phyloP scores from a whole-genome alignment of 148 eudicot genomes.

The Vaccinium darrowii region DNA sequence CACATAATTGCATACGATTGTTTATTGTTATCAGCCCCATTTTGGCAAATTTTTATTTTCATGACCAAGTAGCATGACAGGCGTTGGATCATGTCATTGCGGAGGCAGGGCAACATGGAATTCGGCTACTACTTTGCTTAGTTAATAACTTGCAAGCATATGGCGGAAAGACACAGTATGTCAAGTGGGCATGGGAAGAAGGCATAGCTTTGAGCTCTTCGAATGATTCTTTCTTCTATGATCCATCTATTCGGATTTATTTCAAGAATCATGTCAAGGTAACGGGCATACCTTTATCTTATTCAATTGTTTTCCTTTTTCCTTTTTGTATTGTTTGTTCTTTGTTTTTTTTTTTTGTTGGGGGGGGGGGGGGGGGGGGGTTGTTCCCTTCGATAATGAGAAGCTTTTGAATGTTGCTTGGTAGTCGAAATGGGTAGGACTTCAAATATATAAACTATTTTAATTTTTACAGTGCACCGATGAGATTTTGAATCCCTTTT shows the following conservation, averaged over 20 bases:
- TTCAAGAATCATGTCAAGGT: conserved; percentile 94
- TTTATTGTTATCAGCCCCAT: background rate
- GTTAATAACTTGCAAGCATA: conserved; percentile 87
- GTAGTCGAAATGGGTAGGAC: background rate
- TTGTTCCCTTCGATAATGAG: background rate
- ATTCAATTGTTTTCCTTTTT: background rate
- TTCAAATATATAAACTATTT: background rate
- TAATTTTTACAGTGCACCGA: background rate
- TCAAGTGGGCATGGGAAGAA: conserved; percentile 97
- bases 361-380: no score
- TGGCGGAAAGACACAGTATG: conserved; percentile 97
- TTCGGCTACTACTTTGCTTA: conserved; percentile 68
- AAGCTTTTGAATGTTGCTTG: background rate
- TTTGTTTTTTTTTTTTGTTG: background rate
- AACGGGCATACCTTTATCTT: conserved; percentile 12
- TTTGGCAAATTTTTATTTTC: background rate
- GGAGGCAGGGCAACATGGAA: conserved; percentile 62
- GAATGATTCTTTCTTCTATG: conserved; percentile 95
- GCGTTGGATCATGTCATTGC: conserved; percentile 92
- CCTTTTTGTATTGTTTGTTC: background rate
- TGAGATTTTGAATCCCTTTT: background rate
- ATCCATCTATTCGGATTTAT: conserved; percentile 79
- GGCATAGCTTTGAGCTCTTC: conserved; percentile 89
- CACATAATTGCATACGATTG: background rate
- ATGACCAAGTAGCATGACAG: conserved; percentile 39